Evolutionary conservation across 352 stramenopile species (phyloP).

Genomic region (Globisporangium cylindrosporum): DNA sequence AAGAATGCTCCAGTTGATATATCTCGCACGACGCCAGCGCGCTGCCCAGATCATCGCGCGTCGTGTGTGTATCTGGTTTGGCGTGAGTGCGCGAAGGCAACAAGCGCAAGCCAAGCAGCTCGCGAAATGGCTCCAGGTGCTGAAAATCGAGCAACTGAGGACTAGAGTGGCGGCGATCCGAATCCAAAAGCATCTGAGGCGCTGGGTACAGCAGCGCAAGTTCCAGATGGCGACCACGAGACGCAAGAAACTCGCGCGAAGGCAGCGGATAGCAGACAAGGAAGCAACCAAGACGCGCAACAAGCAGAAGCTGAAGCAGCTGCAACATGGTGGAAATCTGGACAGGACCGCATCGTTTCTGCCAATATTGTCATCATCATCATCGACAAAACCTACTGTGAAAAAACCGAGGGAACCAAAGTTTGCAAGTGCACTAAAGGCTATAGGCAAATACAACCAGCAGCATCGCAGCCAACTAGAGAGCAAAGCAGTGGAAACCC

Average conservation of each 20-base stretch:
- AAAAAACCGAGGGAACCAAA: slow-evolving; percentile 8
- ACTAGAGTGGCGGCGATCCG: slow-evolving; percentile 21
- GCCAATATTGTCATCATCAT: not conserved
- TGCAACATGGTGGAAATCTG: not conserved
- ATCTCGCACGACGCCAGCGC: slow-evolving; percentile 21
- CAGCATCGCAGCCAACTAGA: not conserved
- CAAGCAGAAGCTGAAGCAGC: not conserved
- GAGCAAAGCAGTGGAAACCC: not conserved
- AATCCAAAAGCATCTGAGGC: slow-evolving; percentile 47
- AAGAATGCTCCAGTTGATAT: slow-evolving; percentile 25
- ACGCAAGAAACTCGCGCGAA: slow-evolving; percentile 30
- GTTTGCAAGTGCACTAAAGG: slow-evolving; percentile 9
- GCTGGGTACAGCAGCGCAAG: slow-evolving; percentile 48
- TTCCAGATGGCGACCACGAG: slow-evolving; percentile 29
- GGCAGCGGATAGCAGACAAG: slow-evolving; percentile 30
- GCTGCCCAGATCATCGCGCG: slow-evolving; percentile 22
- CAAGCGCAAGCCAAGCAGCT: slow-evolving; percentile 16
- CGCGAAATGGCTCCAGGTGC: slow-evolving; percentile 25
- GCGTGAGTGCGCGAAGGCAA: slow-evolving; percentile 11
- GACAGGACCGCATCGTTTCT: not conserved
- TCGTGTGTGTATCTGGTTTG: slow-evolving; percentile 25
- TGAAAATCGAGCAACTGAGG: slow-evolving; percentile 24
- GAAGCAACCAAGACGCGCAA: not conserved
- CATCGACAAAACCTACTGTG: not conserved
- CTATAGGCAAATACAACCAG: not conserved